These are phyloP conservation scores for Neospermospora avenae DNA, from an alignment of 2,329 filamentous ascomycete species.

Conservation along the genomic window DNA sequence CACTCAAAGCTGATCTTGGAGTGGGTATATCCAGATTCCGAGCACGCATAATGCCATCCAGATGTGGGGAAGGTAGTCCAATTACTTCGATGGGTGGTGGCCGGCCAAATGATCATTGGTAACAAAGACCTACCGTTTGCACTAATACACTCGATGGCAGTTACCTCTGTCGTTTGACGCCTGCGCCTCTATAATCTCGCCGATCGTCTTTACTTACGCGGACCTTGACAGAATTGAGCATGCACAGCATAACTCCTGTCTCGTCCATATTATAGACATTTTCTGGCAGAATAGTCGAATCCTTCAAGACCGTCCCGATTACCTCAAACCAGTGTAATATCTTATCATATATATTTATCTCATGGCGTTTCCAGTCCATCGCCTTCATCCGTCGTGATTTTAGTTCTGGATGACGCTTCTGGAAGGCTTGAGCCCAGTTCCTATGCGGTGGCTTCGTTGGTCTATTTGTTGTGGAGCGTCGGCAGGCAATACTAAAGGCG, in stretches of 20 bases:
- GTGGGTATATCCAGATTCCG: slow-evolving; percentile 29
- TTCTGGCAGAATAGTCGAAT: slow-evolving; percentile 14
- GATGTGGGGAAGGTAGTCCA: slow-evolving; percentile 31
- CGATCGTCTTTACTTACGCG: slow-evolving; percentile 31
- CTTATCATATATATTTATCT: slow-evolving; percentile 28
- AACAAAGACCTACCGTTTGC: slow-evolving; percentile 28
- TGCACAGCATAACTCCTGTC: slow-evolving; percentile 30
- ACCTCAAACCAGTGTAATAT: slow-evolving; percentile 35
- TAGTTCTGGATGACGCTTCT: slow-evolving; percentile 24
- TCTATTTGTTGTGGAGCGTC: slow-evolving; percentile 14
- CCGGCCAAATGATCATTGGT: slow-evolving; percentile 32
- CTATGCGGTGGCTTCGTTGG: slow-evolving; percentile 16
- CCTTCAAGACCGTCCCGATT: slow-evolving; percentile 27
- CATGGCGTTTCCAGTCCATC: slow-evolving; percentile 18
- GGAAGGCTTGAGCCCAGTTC: slow-evolving; percentile 23
- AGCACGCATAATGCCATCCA: slow-evolving; percentile 31
- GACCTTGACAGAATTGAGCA: slow-evolving; percentile 33
- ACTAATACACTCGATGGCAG: slow-evolving; percentile 19
- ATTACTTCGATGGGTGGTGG: slow-evolving; percentile 29
- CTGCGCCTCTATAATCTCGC: slow-evolving; percentile 28
- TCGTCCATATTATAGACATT: slow-evolving; percentile 28
- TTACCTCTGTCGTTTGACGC: slow-evolving; percentile 28
- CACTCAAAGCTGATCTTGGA: slow-evolving; percentile 37
- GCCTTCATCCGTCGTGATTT: slow-evolving; percentile 17
- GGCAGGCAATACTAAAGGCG: slow-evolving; percentile 16